Conservation (phyloP, 2,329 filamentous ascomycete species). For the Apiospora rasikravindrae region DNA sequence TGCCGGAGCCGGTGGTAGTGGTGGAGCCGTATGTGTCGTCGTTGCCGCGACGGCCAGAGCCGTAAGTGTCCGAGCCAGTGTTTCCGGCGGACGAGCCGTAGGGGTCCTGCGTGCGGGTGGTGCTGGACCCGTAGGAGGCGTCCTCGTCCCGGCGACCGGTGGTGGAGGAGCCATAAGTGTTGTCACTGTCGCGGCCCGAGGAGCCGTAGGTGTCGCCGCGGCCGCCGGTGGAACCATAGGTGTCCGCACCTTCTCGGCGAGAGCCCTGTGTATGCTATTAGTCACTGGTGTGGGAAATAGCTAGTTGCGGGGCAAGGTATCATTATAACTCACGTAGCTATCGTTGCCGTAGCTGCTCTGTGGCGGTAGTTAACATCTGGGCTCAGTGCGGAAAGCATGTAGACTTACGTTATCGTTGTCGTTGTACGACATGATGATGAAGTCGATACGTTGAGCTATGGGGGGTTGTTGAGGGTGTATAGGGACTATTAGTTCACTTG, state of each 20-base stretch:
- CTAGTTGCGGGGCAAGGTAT: background rate
- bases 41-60: too few relatives aligned
- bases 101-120: conserved; percentile 23
- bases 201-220: conserved; percentile 22
- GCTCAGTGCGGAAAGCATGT: background rate
- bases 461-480: background rate
- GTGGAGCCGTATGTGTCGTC: conserved; percentile 28
- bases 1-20: background rate
- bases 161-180: conserved; percentile 28
- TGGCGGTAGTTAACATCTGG: background rate
- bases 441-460: background rate
- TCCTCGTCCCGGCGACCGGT: conserved; percentile 18
- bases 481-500: background rate
- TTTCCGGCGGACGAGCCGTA: conserved; percentile 29
- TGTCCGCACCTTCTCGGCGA: conserved; percentile 7
- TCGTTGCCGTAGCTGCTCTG: conserved; percentile 22
- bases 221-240: conserved; percentile 23
- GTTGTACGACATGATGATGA: conserved; percentile 50
- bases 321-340: conserved; percentile 18
- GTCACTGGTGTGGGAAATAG: background rate
- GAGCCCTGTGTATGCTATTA: background rate
- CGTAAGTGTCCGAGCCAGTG: conserved; percentile 18
- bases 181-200: conserved; percentile 24
- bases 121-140: conserved; percentile 24
- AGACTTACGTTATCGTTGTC: conserved; percentile 46